A percentile compares a stretch with the other conserved stretches of the same genome.
These are phyloP conservation scores for Eucalyptus regnans DNA, from an alignment of 345 rosid species.

Conservation along the genomic window DNA sequence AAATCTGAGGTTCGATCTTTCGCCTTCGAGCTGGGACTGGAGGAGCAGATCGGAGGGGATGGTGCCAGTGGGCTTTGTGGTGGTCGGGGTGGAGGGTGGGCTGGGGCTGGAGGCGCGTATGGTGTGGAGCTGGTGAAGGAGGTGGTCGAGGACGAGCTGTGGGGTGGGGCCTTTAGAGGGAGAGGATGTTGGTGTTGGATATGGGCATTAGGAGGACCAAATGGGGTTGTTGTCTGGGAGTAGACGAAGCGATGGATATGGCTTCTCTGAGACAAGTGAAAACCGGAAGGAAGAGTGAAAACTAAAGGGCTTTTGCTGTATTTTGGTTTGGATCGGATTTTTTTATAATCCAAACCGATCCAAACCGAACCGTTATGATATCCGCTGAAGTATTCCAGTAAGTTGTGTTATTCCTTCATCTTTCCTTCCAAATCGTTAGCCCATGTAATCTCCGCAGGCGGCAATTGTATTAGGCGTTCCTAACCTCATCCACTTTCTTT, in stretches of 20 bases:
- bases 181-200: constrained; percentile 51
- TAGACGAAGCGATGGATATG: not conserved
- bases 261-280: not conserved
- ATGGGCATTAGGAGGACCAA: constrained; percentile 64
- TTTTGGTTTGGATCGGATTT: not conserved
- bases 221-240: not conserved
- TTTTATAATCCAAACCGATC: not conserved
- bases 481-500: not conserved
- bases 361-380: not conserved
- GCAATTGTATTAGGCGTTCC: not conserved
- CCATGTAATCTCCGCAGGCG: not conserved
- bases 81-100: not conserved
- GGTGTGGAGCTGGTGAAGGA: constrained; percentile 66
- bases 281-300: no score
- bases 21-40: constrained; percentile 30
- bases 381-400: not conserved
- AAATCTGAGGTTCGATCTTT: not conserved
- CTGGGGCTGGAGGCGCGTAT: constrained; percentile 52
- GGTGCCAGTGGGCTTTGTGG: not conserved
- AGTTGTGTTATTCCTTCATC: not conserved
- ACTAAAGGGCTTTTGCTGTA: not conserved
- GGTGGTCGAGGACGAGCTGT: constrained; percentile 52
- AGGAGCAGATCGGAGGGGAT: constrained; percentile 78
- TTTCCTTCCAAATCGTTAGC: not conserved
- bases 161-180: constrained; percentile 41